A percentile compares a stretch with the other conserved stretches of the same genome.
These are phyloP conservation scores for Plenodomus biglobosus DNA, from an alignment of 2,329 filamentous ascomycete species.

Conservation along the genomic window DNA sequence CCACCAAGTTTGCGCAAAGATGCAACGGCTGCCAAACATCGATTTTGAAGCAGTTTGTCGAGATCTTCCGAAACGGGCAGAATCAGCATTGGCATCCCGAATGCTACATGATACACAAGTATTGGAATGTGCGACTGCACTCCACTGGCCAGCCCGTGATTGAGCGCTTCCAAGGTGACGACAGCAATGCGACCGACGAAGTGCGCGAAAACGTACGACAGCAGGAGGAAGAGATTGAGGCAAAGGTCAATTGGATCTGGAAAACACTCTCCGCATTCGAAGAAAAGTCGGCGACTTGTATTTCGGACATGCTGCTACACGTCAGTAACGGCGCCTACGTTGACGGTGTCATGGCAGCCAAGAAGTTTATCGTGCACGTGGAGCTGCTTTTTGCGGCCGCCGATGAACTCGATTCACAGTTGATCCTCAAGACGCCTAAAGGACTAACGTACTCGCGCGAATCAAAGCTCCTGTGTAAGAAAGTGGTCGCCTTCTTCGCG, in stretches of 20 bases:
- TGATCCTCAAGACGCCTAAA: slow-evolving; percentile 71
- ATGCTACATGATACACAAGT: slow-evolving; percentile 99
- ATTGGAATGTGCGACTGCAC: slow-evolving; percentile 91
- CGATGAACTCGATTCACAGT: slow-evolving; percentile 76
- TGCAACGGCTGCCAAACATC: slow-evolving; percentile 97
- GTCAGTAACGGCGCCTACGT: slow-evolving; percentile 97
- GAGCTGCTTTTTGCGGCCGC: slow-evolving; percentile 89
- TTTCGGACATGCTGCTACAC: slow-evolving; percentile 97
- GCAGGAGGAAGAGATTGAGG: slow-evolving; percentile 92
- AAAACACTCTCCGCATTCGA: slow-evolving; percentile 96
- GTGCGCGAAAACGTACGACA: slow-evolving; percentile 75
- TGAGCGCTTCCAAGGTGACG: slow-evolving; percentile 39
- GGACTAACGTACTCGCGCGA: slow-evolving; percentile 89
- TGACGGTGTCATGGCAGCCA: slow-evolving; percentile 90
- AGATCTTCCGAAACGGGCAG: slow-evolving; percentile 96
- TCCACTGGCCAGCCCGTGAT: slow-evolving; percentile 46
- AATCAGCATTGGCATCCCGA: slow-evolving; percentile 99
- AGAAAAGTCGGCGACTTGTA: slow-evolving; percentile 95
- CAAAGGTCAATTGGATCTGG: slow-evolving; percentile 98
- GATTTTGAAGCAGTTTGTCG: slow-evolving; percentile 97
- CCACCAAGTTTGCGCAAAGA: slow-evolving; percentile 91
- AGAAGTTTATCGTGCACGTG: slow-evolving; percentile 94
- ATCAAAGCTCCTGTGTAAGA: slow-evolving; percentile 99
- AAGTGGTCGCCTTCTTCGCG: slow-evolving; percentile 97
- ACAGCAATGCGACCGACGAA: slow-evolving; percentile 63